Base-by-base conservation (phyloP, 768 basidiomycete genomes). In the Pulveroboletus sp. region DNA sequence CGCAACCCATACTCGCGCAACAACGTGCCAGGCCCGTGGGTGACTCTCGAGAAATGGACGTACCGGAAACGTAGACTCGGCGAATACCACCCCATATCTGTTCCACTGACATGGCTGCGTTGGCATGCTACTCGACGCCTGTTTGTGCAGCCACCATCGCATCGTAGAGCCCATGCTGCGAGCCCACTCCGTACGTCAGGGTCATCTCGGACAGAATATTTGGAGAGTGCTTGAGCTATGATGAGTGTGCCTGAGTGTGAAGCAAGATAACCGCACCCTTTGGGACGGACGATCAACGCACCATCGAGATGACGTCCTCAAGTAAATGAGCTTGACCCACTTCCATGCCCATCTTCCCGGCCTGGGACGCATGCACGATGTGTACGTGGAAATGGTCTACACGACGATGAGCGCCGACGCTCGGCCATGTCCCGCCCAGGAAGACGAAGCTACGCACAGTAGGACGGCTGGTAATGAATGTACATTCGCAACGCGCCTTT, bases 371-470 rank as follows among this genome's bases (percentile, higher is more conserved):
- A 58, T 93, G 87, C 26, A 92, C 89, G 45, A 95, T 85, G 58
- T 97, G 93, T 3, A 96, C 88, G 54, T 97, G 93, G 63, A 96
- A 92, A 59, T 93, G 93, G 63, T 96, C 93, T 95, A 54, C 5
- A 17, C 3, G 9, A 7, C 17, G 18, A 31, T 56, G 17, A 50
- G 44, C 18, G 9, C 18, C 21, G 21, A n/a, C 39, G n/a, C 7
- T 21, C 28, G 18, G 24, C 4, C 30, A 12, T 31, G n/a, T n/a
- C 8, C 17, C 6, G 39, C 18, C 11, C 14, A 21, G 9, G 27
- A 2, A 18, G 39, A 26, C 18, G 5, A 27, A 32, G 5, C 18
- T 9, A 49, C 89, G 55, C 50, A 94, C 94, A 97, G 63, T 97
- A 98, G 33, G 85, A 89, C 0, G 95, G 95, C 62, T 96, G 94